Evolutionary conservation across 1,284 basidiomycete species (phyloP).

Genomic region (Moniliophthora roreri): DNA sequence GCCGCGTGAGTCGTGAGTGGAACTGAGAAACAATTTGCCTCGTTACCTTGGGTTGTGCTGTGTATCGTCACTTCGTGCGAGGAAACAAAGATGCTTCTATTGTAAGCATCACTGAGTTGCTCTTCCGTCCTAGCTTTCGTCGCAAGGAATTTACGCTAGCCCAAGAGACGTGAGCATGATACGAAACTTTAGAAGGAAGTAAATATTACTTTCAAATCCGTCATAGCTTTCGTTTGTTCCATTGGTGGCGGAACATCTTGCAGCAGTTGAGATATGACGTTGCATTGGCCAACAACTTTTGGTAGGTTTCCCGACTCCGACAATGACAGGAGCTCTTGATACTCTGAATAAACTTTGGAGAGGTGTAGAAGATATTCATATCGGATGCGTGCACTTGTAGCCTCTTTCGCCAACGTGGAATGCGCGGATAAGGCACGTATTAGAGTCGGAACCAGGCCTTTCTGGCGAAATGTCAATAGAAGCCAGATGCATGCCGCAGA

Average conservation of each 20-base stretch:
- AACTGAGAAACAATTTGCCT: neutral
- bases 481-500: slow-evolving; percentile 1
- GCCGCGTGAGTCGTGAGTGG: slow-evolving; percentile 2
- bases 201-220: slow-evolving; percentile 55
- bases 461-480: slow-evolving; percentile 36
- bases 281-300: slow-evolving; percentile 49
- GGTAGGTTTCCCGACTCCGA: slow-evolving; percentile 58
- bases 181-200: neutral
- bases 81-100: slow-evolving; percentile 52
- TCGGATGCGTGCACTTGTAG: slow-evolving; percentile 50
- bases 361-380: slow-evolving; percentile 55
- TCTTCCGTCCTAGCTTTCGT: slow-evolving; percentile 64
- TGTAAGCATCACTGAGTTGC: slow-evolving; percentile 68
- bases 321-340: slow-evolving; percentile 41
- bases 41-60: slow-evolving; percentile 56
- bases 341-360: slow-evolving; percentile 44
- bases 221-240: slow-evolving; percentile 46
- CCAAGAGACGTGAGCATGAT: slow-evolving; percentile 10
- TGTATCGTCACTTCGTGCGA: slow-evolving; percentile 48
- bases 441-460: slow-evolving; percentile 62
- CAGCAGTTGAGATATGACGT: slow-evolving; percentile 43
- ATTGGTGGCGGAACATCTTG: slow-evolving; percentile 52
- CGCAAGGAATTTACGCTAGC: slow-evolving; percentile 53
- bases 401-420: slow-evolving; percentile 57
- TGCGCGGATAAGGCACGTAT: slow-evolving; percentile 53